A percentile compares a stretch with the other conserved stretches of the same genome.
These are phyloP conservation scores for Nicotiana attenuata DNA, from an alignment of 257 asterid genomes.

Conservation along the genomic window DNA sequence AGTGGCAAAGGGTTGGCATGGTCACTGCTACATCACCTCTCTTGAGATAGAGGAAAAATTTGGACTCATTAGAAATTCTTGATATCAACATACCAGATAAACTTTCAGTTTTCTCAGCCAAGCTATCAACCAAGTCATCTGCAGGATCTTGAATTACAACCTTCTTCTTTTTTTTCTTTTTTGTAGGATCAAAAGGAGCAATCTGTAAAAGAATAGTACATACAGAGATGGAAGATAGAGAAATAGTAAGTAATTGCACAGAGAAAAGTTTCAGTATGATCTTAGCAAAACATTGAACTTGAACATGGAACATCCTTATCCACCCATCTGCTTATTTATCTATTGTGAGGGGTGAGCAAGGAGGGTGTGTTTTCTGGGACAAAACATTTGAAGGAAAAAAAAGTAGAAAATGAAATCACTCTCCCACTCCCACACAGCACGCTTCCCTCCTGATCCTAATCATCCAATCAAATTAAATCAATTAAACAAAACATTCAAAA, in stretches of 20 bases:
- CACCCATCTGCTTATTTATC: no score
- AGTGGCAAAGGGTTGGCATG: no score
- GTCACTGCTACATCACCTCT: not conserved
- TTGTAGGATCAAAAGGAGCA: conserved; percentile 80
- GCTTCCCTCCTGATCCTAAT: no score
- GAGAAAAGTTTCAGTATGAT: no score
- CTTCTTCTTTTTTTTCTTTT: conserved; percentile 93
- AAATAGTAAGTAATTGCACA: not conserved
- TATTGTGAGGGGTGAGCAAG: no score
- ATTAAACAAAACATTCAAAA: no score
- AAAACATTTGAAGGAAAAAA: no score
- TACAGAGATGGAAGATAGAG: not conserved
- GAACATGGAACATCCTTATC: not conserved
- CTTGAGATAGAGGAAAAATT: not conserved
- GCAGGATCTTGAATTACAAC: conserved; percentile 67
- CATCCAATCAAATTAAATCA: no score
- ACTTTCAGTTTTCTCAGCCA: conserved; percentile 67
- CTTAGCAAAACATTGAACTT: not conserved
- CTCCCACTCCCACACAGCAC: no score
- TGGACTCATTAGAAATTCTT: not conserved
- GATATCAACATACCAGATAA: conserved; percentile 47
- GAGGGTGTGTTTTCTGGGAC: no score
- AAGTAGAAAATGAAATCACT: no score
- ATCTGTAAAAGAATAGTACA: conserved; percentile 35
- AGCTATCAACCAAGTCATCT: conserved; percentile 60